Percentiles rank a stretch among this genome's conserved stretches.
Conservation (phyloP, 805 yeast genomes). For the Saturnispora diversa region DNA sequence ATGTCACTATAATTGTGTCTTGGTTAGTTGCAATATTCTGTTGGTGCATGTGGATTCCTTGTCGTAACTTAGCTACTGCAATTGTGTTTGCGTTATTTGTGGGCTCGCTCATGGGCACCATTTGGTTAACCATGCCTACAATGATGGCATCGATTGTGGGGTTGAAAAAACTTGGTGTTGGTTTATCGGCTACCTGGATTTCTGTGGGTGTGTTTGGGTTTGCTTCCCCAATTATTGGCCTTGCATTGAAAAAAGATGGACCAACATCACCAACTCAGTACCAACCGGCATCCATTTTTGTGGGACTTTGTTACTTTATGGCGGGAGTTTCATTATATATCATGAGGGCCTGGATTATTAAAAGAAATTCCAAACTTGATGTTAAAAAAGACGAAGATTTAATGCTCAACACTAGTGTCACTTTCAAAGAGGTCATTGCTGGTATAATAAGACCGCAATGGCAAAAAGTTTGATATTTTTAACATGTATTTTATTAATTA, state of each 20-base stretch:
- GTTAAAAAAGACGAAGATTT: conserved; percentile 20
- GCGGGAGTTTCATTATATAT: conserved; percentile 36
- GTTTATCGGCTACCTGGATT: conserved; percentile 43
- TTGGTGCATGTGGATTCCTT: conserved; percentile 50
- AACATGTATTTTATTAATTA: neutral
- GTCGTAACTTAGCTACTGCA: conserved; percentile 49
- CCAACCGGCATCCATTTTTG: conserved; percentile 46
- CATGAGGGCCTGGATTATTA: conserved; percentile 48
- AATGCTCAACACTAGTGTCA: conserved; percentile 15
- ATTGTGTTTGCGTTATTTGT: conserved; percentile 42
- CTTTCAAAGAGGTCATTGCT: conserved; percentile 3
- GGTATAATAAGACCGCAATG: conserved; percentile 10
- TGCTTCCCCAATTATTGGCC: conserved; percentile 56
- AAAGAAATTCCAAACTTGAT: conserved; percentile 34
- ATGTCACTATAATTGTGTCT: conserved; percentile 35
- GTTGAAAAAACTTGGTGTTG: conserved; percentile 41
- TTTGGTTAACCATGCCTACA: conserved; percentile 50
- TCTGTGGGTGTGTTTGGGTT: conserved; percentile 42
- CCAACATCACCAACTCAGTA: conserved; percentile 39
- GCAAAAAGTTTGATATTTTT: conserved; percentile 11
- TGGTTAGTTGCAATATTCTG: conserved; percentile 34
- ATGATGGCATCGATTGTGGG: conserved; percentile 48
- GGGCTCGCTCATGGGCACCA: conserved; percentile 54
- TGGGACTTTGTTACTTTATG: conserved; percentile 46
- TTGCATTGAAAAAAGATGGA: conserved; percentile 36